Evolutionary conservation across 2,329 filamentous ascomycete genomes (phyloP), one percentile per base, ranked within the genome.

Genomic region (Aplosporella prunicola): DNA sequence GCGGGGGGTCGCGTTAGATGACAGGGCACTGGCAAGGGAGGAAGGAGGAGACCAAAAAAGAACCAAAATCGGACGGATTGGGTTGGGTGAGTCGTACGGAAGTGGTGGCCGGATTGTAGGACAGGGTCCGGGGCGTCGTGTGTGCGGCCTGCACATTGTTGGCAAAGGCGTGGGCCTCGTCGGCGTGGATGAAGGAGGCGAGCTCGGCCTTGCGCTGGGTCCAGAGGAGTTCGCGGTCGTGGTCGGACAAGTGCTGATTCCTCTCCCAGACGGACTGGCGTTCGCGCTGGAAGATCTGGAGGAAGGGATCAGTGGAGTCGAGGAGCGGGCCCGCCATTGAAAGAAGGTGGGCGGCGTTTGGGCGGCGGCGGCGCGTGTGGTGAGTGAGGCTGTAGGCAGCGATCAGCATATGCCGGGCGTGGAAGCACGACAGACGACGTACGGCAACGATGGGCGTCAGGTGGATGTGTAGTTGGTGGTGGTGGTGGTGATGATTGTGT

Each of bases 141-240:
- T 59, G 50, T 22, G 51, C 42, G 31, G 47, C 48, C 38, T 47
- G 48, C 23, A 51, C 47, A 23, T 46, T 39, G 31, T 48, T 46
- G 30, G 45, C 30, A 22, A 37, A 20, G 32, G 34, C 24, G 40
- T 45, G 39, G 47, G 42, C 47, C 32, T 29, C 46, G 41, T 46
- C 45, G 47, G 27, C 30, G 29, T 31, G 39, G 22, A 46, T 41
- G 25, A 30, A 28, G 11, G 53, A 45, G 34, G 46, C 45, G 23
- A 56, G 39, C 20, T 48, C 38, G 5, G 47, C 46, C 39, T 42
- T 45, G 23, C 44, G 46, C 31, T 55, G 49, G 16, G 44, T 42
- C 60, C 59, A 63, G 32, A 52, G 51, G n/a, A 47, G 41, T 29
- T 58, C 51, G 40, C 53, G 55, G 40, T 60, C 45, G 23, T 56